Conservation (phyloP, 2,329 filamentous ascomycete species). For the Triangularia setosa region DNA sequence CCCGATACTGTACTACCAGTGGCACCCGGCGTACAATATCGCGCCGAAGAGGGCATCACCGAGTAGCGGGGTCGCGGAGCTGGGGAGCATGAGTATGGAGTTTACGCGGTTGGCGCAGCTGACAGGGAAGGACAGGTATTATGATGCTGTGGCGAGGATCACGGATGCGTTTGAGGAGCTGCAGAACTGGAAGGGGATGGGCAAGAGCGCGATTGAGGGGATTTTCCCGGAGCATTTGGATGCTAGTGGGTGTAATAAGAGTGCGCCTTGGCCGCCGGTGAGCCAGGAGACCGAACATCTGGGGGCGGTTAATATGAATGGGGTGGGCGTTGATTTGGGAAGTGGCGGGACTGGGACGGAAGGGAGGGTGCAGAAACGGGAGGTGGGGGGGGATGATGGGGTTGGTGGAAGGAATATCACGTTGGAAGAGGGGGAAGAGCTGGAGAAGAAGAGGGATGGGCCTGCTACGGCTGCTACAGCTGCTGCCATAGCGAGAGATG, state of each 20-base stretch:
- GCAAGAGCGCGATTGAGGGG: conserved; percentile 64
- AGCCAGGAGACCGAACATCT: conserved; percentile 17
- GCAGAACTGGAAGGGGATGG: conserved; percentile 50
- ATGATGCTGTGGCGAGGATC: conserved; percentile 83
- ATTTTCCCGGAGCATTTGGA: conserved; percentile 78
- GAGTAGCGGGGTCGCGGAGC: conserved; percentile 60
- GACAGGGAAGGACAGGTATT: conserved; percentile 77
- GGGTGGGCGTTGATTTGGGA: neutral
- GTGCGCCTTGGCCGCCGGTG: conserved; percentile 34
- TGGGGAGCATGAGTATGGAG: conserved; percentile 79
- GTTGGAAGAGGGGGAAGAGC: neutral
- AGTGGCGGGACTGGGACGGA: too few species aligned
- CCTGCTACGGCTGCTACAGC: neutral
- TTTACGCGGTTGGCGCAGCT: conserved; percentile 87
- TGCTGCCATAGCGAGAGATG: neutral
- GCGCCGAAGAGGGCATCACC: conserved; percentile 59
- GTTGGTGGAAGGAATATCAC: conserved; percentile 16
- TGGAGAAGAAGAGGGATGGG: conserved; percentile 7
- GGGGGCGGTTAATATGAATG: conserved; percentile 35
- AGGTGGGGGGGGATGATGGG: conserved; percentile 8
- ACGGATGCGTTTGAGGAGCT: conserved; percentile 73
- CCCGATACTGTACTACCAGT: conserved; percentile 77
- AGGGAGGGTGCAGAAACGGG: conserved; percentile 22
- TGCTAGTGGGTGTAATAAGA: conserved; percentile 70
- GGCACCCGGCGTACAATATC: conserved; percentile 62